Conservation (phyloP, 345 rosid genomes). For the Dimocarpus longan region DNA sequence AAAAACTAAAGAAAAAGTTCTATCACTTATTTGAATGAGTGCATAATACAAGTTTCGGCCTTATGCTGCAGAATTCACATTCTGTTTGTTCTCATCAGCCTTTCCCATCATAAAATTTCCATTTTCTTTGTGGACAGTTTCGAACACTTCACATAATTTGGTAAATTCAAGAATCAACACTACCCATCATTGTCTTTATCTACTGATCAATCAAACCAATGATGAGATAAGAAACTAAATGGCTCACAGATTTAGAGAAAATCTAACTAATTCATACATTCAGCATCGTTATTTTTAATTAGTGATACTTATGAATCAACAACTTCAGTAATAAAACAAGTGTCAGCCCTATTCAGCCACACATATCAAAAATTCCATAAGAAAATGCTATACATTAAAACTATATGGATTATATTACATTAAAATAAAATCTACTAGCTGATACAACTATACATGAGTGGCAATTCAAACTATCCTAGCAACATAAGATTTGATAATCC, state of each 20-base stretch:
- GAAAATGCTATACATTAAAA: neutral
- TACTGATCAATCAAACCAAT: neutral
- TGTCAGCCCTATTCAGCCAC: neutral
- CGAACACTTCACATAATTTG: neutral
- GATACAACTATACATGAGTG: neutral
- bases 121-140: neutral
- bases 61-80: neutral
- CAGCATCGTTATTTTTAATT: neutral
- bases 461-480: neutral
- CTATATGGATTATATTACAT: neutral
- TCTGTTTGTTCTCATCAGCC: slow-evolving; percentile 1
- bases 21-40: neutral
- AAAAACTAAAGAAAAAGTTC: neutral
- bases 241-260: neutral
- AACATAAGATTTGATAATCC: neutral
- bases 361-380: too few relatives aligned
- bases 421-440: neutral
- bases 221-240: neutral
- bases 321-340: neutral
- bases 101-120: neutral
- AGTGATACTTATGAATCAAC: neutral
- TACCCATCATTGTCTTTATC: neutral
- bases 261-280: neutral
- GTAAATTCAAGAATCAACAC: neutral
- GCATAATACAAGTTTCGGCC: neutral